These are phyloP conservation scores for Colletotrichum eremochloae DNA, from an alignment of 2,329 filamentous ascomycete species.

Conservation along the genomic window DNA sequence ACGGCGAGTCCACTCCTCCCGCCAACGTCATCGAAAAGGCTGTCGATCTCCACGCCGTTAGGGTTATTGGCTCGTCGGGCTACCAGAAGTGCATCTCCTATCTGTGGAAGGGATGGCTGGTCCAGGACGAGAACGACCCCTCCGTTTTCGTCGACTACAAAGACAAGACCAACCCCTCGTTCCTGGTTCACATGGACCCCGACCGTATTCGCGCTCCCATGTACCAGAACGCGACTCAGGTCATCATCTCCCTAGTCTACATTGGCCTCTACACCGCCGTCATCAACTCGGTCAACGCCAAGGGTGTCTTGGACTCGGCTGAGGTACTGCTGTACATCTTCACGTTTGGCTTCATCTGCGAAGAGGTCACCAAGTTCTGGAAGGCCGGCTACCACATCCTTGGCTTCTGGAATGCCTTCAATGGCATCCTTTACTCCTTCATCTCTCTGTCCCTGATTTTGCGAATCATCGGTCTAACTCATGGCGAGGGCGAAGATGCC, in stretches of 20 bases:
- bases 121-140: slow-evolving; percentile 94
- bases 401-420: slow-evolving; percentile 98
- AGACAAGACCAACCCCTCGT: slow-evolving; percentile 81
- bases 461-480: slow-evolving; percentile 81
- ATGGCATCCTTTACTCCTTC: slow-evolving; percentile 83
- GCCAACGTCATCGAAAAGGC: slow-evolving; percentile 94
- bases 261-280: slow-evolving; percentile 88
- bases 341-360: slow-evolving; percentile 89
- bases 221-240: slow-evolving; percentile 92
- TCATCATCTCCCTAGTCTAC: slow-evolving; percentile 86
- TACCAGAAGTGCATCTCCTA: slow-evolving; percentile 96
- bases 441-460: slow-evolving; percentile 83
- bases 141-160: slow-evolving; percentile 91
- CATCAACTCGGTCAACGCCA: slow-evolving; percentile 93
- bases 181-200: slow-evolving; percentile 88
- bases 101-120: slow-evolving; percentile 94
- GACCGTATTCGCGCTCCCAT: slow-evolving; percentile 93
- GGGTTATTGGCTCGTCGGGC: slow-evolving; percentile 89
- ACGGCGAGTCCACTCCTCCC: slow-evolving; percentile 78
- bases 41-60: slow-evolving; percentile 90
- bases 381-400: slow-evolving; percentile 94
- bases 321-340: slow-evolving; percentile 91
- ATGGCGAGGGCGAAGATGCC: slow-evolving; percentile 63
- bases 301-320: slow-evolving; percentile 84
- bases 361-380: slow-evolving; percentile 90